Conservation (phyloP, 139 green algal genomes). For the Chlamydomonas sp. region DNA sequence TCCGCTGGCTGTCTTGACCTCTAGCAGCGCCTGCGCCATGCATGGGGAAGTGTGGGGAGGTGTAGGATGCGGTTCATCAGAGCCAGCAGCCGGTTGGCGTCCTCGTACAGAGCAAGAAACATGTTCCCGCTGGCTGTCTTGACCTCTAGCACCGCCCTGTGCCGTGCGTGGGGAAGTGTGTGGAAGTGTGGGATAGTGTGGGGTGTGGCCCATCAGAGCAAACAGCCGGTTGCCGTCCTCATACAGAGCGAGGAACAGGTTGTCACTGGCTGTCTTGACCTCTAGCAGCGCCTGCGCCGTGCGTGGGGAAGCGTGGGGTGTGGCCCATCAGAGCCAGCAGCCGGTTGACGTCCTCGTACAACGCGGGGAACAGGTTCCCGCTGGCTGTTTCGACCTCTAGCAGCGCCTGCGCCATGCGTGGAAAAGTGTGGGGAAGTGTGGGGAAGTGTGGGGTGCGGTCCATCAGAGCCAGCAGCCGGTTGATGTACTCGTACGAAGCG, state of each 20-base stretch:
- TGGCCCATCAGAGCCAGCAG: slow-evolving; percentile 17
- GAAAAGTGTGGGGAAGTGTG: not conserved
- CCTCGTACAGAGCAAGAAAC: not conserved
- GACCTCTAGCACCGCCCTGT: not conserved
- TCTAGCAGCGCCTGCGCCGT: slow-evolving; percentile 19
- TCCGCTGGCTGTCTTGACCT: slow-evolving; percentile 29
- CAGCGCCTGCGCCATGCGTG: slow-evolving; percentile 20
- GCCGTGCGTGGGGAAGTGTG: not conserved
- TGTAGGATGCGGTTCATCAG: too few species aligned
- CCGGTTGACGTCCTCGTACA: slow-evolving; percentile 25
- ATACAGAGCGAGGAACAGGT: slow-evolving; percentile 22
- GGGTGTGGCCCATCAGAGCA: not conserved
- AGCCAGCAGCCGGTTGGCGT: not conserved
- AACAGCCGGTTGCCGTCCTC: slow-evolving; percentile 24
- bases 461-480: not conserved
- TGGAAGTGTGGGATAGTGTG: not conserved
- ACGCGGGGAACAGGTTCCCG: slow-evolving; percentile 22
- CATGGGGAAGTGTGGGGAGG: too few species aligned
- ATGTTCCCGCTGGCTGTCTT: not conserved
- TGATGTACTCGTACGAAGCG: slow-evolving; percentile 23
- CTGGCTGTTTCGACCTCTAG: slow-evolving; percentile 30
- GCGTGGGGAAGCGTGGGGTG: not conserved
- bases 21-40: slow-evolving; percentile 25
- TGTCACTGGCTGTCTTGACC: slow-evolving; percentile 29
- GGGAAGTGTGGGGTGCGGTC: not conserved